phyloP scores from a whole-genome alignment of 73 alveolate species.

The Symbiodinium pilosum region DNA sequence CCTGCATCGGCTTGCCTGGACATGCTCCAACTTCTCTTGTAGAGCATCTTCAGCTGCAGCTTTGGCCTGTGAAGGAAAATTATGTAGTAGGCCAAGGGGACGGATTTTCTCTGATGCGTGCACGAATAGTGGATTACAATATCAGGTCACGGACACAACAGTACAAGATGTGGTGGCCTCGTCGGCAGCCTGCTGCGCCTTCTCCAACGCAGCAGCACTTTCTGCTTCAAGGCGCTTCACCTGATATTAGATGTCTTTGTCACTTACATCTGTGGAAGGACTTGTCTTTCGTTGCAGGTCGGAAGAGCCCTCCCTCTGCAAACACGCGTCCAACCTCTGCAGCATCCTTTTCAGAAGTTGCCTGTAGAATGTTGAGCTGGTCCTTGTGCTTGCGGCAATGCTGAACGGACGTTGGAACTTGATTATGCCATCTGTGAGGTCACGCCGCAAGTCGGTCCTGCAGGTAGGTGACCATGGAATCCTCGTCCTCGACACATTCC shows the following conservation, averaged over 20 bases:
- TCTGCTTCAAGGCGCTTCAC: slow-evolving; percentile 58
- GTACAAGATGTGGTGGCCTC: neutral
- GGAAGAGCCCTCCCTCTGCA: neutral
- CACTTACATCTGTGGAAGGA: neutral
- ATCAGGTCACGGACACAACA: neutral
- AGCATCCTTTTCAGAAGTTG: slow-evolving; percentile 35
- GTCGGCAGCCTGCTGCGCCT: slow-evolving; percentile 57
- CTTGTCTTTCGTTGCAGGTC: neutral
- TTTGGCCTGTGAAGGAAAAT: neutral
- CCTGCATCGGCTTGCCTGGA: slow-evolving; percentile 22
- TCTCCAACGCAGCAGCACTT: slow-evolving; percentile 19
- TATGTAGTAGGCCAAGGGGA: neutral
- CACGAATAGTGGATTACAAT: neutral
- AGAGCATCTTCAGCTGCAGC: neutral
- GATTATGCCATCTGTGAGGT: neutral
- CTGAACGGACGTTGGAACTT: no score
- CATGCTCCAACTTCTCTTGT: slow-evolving; percentile 77
- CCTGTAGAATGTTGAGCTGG: slow-evolving; percentile 73
- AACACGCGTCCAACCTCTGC: slow-evolving; percentile 32
- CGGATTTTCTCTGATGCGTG: neutral
- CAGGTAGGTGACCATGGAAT: slow-evolving; percentile 35
- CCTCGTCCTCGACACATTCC: slow-evolving; percentile 78
- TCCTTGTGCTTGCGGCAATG: no score
- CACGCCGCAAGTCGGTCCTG: neutral
- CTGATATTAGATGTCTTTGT: neutral